Conservation (phyloP, 768 basidiomycete species). For the Aureoboletus auriporus region DNA sequence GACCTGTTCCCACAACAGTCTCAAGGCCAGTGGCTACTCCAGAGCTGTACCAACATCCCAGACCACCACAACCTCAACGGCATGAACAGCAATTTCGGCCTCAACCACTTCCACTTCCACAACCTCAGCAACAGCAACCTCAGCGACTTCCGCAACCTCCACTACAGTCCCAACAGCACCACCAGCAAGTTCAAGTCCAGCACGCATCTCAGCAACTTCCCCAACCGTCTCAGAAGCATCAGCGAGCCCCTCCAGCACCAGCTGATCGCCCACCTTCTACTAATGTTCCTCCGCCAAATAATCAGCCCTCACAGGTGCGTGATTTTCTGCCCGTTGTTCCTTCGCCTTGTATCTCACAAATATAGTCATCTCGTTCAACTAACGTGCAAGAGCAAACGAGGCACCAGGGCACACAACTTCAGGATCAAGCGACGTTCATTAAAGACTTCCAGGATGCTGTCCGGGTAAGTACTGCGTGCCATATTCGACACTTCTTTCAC, state of each 20-base stretch:
- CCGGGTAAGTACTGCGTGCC: slow-evolving; percentile 14
- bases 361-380: neutral
- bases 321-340: neutral
- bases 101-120: neutral
- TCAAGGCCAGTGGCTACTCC: neutral
- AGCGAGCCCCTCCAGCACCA: neutral
- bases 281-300: slow-evolving; percentile 1
- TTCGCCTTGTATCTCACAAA: neutral
- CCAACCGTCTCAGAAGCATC: slow-evolving; percentile 1
- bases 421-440: slow-evolving; percentile 16
- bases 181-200: neutral
- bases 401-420: neutral
- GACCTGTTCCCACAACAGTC: neutral
- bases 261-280: neutral
- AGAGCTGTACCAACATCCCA: neutral
- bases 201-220: neutral
- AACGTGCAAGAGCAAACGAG: slow-evolving; percentile 5
- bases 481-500: slow-evolving; percentile 3
- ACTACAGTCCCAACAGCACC: neutral
- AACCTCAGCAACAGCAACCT: neutral
- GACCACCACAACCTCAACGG: slow-evolving; percentile 1
- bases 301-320: slow-evolving; percentile 2
- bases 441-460: slow-evolving; percentile 18
- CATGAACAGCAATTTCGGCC: neutral
- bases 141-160: neutral